Evolutionary conservation across 257 asterid genomes (phyloP).

Genomic region (Plantago major): DNA sequence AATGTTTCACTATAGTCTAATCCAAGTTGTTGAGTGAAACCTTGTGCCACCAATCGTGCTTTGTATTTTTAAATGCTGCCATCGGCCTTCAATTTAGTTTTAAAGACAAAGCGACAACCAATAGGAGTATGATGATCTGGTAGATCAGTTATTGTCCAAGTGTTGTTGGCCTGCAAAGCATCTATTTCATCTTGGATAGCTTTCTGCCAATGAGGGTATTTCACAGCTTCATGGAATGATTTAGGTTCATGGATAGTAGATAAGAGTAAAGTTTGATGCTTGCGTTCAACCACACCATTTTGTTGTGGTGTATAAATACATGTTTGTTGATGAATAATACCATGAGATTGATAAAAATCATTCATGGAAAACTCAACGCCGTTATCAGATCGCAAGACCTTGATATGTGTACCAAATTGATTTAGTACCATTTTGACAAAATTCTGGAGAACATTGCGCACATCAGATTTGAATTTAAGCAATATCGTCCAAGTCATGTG

Average conservation of each 20-base stretch:
- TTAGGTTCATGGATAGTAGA: background rate
- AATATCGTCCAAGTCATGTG: too few relatives aligned
- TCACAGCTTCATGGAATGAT: background rate
- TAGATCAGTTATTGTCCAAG: background rate
- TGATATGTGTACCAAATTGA: too few relatives aligned
- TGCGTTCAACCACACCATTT: background rate
- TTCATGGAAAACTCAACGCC: too few relatives aligned
- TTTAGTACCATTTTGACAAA: too few relatives aligned
- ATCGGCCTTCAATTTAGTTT: background rate
- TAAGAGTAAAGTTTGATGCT: background rate
- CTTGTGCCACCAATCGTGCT: background rate
- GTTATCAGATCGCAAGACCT: too few relatives aligned
- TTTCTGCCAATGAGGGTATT: background rate
- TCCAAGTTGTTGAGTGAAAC: background rate
- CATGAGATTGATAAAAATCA: background rate
- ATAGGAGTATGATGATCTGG: background rate
- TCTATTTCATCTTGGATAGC: background rate
- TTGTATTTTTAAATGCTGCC: background rate
- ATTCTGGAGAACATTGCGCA: too few relatives aligned
- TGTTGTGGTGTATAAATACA: background rate
- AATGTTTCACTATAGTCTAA: background rate
- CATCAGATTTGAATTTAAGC: too few relatives aligned
- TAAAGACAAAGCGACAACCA: background rate
- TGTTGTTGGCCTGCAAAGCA: background rate
- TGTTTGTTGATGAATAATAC: background rate